A percentile compares a stretch with the other conserved stretches of the same genome.
Conservation (phyloP, 2,329 filamentous ascomycete genomes). For the Podosphaera xanthii region DNA sequence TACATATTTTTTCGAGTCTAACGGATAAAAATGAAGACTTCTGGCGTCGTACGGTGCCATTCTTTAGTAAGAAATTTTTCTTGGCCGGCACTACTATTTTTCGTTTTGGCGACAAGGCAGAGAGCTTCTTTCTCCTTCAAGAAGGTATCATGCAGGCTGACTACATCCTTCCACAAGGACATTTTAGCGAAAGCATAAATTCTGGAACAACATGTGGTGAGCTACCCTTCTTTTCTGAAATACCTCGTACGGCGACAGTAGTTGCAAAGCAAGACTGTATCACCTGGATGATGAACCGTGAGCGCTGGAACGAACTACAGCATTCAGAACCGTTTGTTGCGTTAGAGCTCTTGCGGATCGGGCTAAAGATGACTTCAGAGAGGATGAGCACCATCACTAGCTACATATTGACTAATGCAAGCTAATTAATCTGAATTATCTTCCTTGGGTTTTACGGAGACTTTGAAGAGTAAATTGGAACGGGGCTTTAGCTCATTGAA, state of each 20-base stretch:
- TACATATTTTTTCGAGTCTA: constrained; percentile 85
- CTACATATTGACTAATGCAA: constrained; percentile 22
- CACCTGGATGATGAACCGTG: constrained; percentile 55
- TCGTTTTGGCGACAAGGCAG: constrained; percentile 48
- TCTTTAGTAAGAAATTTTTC: constrained; percentile 50
- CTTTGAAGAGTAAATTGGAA: too few species aligned
- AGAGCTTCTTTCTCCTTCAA: constrained; percentile 79
- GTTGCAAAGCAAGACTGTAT: constrained; percentile 61
- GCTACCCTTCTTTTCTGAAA: constrained; percentile 87
- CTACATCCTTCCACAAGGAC: constrained; percentile 75
- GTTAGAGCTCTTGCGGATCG: constrained; percentile 61
- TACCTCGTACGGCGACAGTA: constrained; percentile 66
- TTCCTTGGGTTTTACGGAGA: too few species aligned
- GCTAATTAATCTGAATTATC: constrained; percentile 4
- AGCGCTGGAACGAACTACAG: constrained; percentile 52
- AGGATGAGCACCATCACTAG: constrained; percentile 54
- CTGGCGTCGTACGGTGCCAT: constrained; percentile 62
- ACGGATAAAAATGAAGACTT: constrained; percentile 80
- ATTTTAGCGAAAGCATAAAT: constrained; percentile 75
- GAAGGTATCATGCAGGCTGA: constrained; percentile 73
- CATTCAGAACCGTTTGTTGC: constrained; percentile 53
- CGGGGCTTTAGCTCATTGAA: too few species aligned
- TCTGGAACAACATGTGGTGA: constrained; percentile 90
- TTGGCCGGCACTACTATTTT: constrained; percentile 52
- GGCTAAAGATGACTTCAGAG: constrained; percentile 86